Evolutionary conservation across 345 rosid species (phyloP).

Genomic region (Salix arbutifolia): DNA sequence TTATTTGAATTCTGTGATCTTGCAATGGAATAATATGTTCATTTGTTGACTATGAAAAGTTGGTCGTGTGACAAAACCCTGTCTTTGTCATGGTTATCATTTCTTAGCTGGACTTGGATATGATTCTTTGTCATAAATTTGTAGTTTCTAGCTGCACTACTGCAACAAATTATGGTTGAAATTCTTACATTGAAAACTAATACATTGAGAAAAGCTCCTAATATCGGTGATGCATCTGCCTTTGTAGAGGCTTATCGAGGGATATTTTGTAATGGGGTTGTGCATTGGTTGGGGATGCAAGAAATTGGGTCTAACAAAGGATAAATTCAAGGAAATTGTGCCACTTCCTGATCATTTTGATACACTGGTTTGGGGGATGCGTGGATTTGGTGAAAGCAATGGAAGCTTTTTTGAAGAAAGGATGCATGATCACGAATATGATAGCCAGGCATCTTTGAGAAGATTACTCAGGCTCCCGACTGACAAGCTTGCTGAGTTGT

Average conservation of each 20-base stretch:
- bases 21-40: slow-evolving; percentile 37
- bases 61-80: slow-evolving; percentile 24
- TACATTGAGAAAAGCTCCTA: slow-evolving; percentile 16
- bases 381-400: slow-evolving; percentile 19
- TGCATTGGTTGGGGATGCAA: slow-evolving; percentile 23
- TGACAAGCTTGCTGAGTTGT: background rate
- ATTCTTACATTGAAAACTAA: slow-evolving; percentile 22
- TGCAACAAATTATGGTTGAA: slow-evolving; percentile 10
- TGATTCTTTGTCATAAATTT: slow-evolving; percentile 25
- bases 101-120: slow-evolving; percentile 32
- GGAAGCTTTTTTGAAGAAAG: slow-evolving; percentile 24
- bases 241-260: slow-evolving; percentile 10
- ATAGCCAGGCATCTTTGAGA: slow-evolving; percentile 20
- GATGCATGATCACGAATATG: slow-evolving; percentile 28
- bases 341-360: background rate
- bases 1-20: slow-evolving; percentile 23
- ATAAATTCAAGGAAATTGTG: slow-evolving; percentile 17
- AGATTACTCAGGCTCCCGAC: slow-evolving; percentile 25
- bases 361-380: slow-evolving; percentile 4
- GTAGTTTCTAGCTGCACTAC: background rate
- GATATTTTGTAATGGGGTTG: slow-evolving; percentile 22
- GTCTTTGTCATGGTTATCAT: background rate
- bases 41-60: slow-evolving; percentile 13
- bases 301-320: background rate
- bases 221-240: slow-evolving; percentile 3